Evolutionary conservation across 768 basidiomycete genomes (phyloP), one percentile per base, ranked within the genome.

Genomic region (Trametes coccinea): DNA sequence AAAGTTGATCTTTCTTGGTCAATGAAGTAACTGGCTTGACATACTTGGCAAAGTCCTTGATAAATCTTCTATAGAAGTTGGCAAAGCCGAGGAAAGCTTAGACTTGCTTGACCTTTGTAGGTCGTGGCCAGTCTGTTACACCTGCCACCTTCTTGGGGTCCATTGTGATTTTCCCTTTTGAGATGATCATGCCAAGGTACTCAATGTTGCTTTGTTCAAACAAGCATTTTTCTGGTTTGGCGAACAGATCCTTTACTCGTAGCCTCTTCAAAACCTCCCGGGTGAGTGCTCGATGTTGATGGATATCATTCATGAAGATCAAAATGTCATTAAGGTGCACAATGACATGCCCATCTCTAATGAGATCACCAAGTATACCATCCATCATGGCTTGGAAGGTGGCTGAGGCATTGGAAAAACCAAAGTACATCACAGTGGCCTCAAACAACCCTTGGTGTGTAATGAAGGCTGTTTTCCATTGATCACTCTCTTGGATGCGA

Each of bases 131-230:
- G 11, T 71, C 58, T 2, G 54, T 11, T 22, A 75, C 72, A 2
- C 67, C 68, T 5, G 73, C 47, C 29, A 84, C 62, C 67, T 84
- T 84, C 11, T 60, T 64, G 1, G 70, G 69, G 53, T 77, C 72
- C 78, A 82, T 81, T 16, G 41, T 34, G 41, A 80, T 63, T 27
- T 71, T 69, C 7, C 71, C 63, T 4, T 67, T 59, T 11, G 60
- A 45, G 53, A 82, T 64, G 43, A 81, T 64, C 60, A 75, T 76
- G 3, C 81, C 78, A 1, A 82, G 72, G 67, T 76, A 81, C 51
- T 79, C 74, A 9, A 81, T 75, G 16, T 71, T 58, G 5, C 68
- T 41, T 6, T 66, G 63, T 64, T 78, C 68, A 57, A 79, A 81
- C 51, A 75, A 69, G 50, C 71, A 76, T 60, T 77, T 77, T n/a